These are phyloP conservation scores for Lasiosphaeria hispida DNA, from an alignment of 495 filamentous ascomycete species.

Conservation along the genomic window DNA sequence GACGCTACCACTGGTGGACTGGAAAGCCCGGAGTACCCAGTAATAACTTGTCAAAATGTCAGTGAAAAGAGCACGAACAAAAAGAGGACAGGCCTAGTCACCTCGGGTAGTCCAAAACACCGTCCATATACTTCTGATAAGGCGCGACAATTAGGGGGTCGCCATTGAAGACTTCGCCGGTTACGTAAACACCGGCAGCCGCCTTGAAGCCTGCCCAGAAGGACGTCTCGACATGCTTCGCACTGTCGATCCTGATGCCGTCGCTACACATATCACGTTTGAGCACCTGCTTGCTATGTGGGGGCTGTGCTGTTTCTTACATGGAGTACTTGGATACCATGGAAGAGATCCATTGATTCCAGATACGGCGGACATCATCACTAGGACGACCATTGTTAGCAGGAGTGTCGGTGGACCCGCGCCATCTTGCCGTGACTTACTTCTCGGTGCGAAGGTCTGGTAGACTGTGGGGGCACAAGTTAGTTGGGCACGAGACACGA, in stretches of 20 bases:
- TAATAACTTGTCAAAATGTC: slow-evolving; percentile 44
- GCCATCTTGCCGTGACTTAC: background rate
- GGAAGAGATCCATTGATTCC: slow-evolving; percentile 62
- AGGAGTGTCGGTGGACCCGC: background rate
- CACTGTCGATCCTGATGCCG: slow-evolving; percentile 74
- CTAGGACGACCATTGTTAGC: slow-evolving; percentile 12
- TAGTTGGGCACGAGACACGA: background rate
- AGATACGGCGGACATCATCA: slow-evolving; percentile 52
- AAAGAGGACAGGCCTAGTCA: slow-evolving; percentile 25
- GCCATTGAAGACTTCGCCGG: slow-evolving; percentile 68
- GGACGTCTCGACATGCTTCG: slow-evolving; percentile 65
- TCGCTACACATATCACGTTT: slow-evolving; percentile 40
- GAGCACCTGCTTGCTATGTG: background rate
- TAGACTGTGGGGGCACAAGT: slow-evolving; percentile 33
- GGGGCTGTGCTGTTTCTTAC: slow-evolving; percentile 8
- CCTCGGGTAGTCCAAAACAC: slow-evolving; percentile 69
- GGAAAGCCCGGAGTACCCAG: slow-evolving; percentile 60
- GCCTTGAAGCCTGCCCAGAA: slow-evolving; percentile 65
- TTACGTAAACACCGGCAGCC: slow-evolving; percentile 67
- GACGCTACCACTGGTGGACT: slow-evolving; percentile 57
- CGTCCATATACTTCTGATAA: slow-evolving; percentile 63
- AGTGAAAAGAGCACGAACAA: background rate
- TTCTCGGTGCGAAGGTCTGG: slow-evolving; percentile 69
- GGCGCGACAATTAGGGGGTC: slow-evolving; percentile 59
- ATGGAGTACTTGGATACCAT: slow-evolving; percentile 69